Percentiles rank a stretch among this genome's conserved stretches.
Conservation (phyloP, 495 filamentous ascomycete species). For the Talaromyces trachyspermus region DNA sequence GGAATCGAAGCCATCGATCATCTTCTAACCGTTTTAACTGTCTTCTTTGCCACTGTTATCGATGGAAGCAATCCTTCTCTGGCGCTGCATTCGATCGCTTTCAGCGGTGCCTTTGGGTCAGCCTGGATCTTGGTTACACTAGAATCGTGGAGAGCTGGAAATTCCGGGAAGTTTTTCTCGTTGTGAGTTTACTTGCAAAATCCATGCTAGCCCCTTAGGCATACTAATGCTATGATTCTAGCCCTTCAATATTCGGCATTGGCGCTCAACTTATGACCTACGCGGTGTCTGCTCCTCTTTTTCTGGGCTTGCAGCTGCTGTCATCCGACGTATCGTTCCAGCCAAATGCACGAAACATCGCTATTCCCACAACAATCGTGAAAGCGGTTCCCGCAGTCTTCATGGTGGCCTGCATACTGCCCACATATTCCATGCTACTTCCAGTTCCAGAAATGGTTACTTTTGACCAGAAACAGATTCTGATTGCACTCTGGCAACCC, state of each 20-base stretch:
- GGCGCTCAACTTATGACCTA: slow-evolving; percentile 46
- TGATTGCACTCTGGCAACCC: slow-evolving; percentile 53
- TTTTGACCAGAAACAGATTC: slow-evolving; percentile 45
- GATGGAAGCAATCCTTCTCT: slow-evolving; percentile 41
- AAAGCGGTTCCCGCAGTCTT: slow-evolving; percentile 40
- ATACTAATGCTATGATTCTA: slow-evolving; percentile 12
- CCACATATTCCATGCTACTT: slow-evolving; percentile 43
- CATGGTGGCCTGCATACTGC: slow-evolving; percentile 42
- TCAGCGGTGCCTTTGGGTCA: slow-evolving; percentile 48
- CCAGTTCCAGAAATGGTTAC: slow-evolving; percentile 38
- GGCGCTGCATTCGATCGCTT: slow-evolving; percentile 39
- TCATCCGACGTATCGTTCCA: slow-evolving; percentile 42
- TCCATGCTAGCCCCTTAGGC: not conserved
- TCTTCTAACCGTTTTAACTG: slow-evolving; percentile 37
- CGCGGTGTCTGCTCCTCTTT: slow-evolving; percentile 47
- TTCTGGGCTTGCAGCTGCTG: slow-evolving; percentile 43
- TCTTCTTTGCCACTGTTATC: slow-evolving; percentile 50
- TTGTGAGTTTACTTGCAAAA: slow-evolving; percentile 33
- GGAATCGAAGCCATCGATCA: slow-evolving; percentile 42
- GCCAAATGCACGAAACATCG: slow-evolving; percentile 39
- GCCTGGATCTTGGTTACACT: slow-evolving; percentile 49
- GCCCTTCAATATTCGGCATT: slow-evolving; percentile 44
- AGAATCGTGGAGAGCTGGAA: slow-evolving; percentile 49
- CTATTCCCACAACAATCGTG: slow-evolving; percentile 39
- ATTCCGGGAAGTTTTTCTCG: slow-evolving; percentile 42